These are phyloP conservation scores for Aspergillus wentii DNA, from an alignment of 495 filamentous ascomycete species.

Conservation along the genomic window DNA sequence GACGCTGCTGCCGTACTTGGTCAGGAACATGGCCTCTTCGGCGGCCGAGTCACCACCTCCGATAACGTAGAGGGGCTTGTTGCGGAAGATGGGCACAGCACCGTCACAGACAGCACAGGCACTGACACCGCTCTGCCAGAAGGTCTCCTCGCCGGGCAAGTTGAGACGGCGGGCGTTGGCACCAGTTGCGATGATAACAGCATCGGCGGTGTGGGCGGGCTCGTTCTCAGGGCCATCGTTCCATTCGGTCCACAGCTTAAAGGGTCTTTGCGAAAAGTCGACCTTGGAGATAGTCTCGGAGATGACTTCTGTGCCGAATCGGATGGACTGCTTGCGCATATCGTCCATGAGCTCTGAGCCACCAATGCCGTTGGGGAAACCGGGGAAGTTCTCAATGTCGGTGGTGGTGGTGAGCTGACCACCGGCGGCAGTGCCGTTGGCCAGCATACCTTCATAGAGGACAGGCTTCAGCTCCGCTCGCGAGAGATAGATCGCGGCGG, in stretches of 20 bases:
- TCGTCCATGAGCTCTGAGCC: conserved; percentile 86
- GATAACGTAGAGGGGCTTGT: conserved; percentile 93
- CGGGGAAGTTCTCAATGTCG: conserved; percentile 96
- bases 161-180: conserved; percentile 80
- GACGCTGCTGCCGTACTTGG: conserved; percentile 94
- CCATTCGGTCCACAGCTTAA: conserved; percentile 88
- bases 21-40: conserved; percentile 95
- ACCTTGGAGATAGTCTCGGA: conserved; percentile 87
- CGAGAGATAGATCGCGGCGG: conserved; percentile 91
- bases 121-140: conserved; percentile 95
- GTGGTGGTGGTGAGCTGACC: conserved; percentile 97
- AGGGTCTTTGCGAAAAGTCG: conserved; percentile 79
- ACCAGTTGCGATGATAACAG: conserved; percentile 91
- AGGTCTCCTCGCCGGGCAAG: conserved; percentile 85
- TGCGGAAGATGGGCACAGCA: conserved; percentile 93
- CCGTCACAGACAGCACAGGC: conserved; percentile 98
- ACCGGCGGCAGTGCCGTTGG: conserved; percentile 92
- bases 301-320: conserved; percentile 87
- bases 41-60: conserved; percentile 96
- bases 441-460: conserved; percentile 95
- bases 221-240: conserved; percentile 61
- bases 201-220: conserved; percentile 74
- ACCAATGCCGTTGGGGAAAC: conserved; percentile 84
- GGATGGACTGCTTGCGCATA: conserved; percentile 88
- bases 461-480: conserved; percentile 86